Percentiles rank a stretch among this genome's conserved stretches.
Evolutionary conservation across 345 rosid species (phyloP).

Genomic region (Ailanthus altissimus): DNA sequence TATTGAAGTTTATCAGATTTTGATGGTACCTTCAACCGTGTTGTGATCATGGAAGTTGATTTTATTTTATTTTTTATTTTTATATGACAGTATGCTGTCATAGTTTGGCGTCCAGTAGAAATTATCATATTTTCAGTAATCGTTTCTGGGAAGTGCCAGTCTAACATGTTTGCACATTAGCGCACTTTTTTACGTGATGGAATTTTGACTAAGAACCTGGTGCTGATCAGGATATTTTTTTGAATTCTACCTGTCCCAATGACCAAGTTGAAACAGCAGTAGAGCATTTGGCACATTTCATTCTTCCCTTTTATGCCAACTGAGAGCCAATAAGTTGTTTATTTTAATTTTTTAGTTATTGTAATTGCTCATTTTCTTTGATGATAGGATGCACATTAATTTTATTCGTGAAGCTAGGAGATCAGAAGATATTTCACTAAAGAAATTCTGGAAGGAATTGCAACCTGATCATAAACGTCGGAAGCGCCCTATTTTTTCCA

Average conservation of each 20-base stretch:
- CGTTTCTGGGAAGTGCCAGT: background rate
- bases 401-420: constrained; percentile 61
- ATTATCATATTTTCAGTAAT: background rate
- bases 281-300: background rate
- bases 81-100: background rate
- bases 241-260: background rate
- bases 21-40: background rate
- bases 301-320: background rate
- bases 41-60: background rate
- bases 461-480: constrained; percentile 29
- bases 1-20: background rate
- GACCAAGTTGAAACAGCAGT: background rate
- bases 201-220: background rate
- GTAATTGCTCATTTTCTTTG: constrained; percentile 15
- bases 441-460: constrained; percentile 38
- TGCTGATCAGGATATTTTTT: background rate
- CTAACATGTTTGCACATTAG: background rate
- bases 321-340: background rate
- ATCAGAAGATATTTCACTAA: constrained; percentile 47
- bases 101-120: background rate
- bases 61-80: background rate
- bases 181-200: background rate
- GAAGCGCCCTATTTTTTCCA: constrained; percentile 43
- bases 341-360: background rate
- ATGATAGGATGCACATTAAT: constrained; percentile 66